Evolutionary conservation across 441 rosid genomes (phyloP).

Genomic region (Erodium chrysanthum): DNA sequence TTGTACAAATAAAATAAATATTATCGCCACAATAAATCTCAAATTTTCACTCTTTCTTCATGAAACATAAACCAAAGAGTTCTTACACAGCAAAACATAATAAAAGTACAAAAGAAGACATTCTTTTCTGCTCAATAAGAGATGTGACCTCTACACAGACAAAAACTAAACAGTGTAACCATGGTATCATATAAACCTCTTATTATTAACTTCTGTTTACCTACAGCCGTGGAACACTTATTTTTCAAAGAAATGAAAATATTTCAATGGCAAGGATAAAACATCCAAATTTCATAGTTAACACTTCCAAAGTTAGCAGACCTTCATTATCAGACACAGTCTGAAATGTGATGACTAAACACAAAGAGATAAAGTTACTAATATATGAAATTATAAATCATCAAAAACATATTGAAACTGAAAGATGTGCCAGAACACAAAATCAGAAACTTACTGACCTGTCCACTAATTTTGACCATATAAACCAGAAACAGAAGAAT

Average conservation of each 20-base stretch:
- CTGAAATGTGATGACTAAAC: neutral
- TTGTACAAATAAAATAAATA: neutral
- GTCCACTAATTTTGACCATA: conserved; percentile 62
- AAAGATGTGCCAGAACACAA: neutral
- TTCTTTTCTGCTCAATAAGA: neutral
- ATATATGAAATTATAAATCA: neutral
- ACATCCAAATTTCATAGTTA: neutral
- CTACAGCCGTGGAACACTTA: neutral
- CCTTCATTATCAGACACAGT: neutral
- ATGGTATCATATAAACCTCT: neutral
- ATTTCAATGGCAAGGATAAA: neutral
- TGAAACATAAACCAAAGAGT: neutral
- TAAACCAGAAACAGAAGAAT: conserved; percentile 68
- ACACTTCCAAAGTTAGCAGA: neutral
- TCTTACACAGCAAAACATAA: neutral
- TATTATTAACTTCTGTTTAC: neutral
- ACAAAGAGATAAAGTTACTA: neutral
- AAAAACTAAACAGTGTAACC: neutral
- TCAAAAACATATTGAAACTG: neutral
- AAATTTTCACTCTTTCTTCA: neutral
- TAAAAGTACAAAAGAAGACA: neutral
- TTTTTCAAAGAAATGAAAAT: neutral
- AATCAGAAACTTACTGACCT: conserved; percentile 46
- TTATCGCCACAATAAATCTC: neutral
- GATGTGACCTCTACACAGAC: neutral